Evolutionary conservation across 441 rosid species (phyloP).

Genomic region (Pelargonium exstipulatum): DNA sequence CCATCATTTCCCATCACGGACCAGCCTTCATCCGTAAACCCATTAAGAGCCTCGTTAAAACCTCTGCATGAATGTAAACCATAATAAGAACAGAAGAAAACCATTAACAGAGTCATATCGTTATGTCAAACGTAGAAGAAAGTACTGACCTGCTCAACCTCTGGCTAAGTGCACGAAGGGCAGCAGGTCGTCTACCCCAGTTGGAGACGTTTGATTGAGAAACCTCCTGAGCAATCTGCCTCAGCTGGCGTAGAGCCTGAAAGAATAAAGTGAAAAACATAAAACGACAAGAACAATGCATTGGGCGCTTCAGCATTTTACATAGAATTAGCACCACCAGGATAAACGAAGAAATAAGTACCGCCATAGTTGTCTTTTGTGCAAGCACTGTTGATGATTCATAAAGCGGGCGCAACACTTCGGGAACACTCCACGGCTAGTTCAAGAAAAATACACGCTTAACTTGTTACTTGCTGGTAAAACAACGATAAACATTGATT

Average conservation of each 20-base stretch:
- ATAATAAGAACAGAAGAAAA: neutral
- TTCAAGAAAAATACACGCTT: slow-evolving; percentile 7
- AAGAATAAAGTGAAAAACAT: neutral
- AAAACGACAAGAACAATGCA: neutral
- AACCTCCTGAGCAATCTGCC: slow-evolving; percentile 90
- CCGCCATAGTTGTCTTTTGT: slow-evolving; percentile 85
- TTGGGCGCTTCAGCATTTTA: neutral
- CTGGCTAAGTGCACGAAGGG: slow-evolving; percentile 85
- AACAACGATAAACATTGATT: neutral
- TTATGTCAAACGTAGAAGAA: neutral
- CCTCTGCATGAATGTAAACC: slow-evolving; percentile 46
- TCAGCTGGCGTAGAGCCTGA: slow-evolving; percentile 75
- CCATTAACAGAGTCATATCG: neutral
- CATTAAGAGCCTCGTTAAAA: slow-evolving; percentile 85
- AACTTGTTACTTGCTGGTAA: neutral
- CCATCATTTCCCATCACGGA: slow-evolving; percentile 71
- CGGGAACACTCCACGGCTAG: slow-evolving; percentile 98
- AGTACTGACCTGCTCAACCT: slow-evolving; percentile 70
- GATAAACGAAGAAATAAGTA: slow-evolving; percentile 31
- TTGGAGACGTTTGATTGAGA: slow-evolving; percentile 86
- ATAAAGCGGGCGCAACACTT: slow-evolving; percentile 87
- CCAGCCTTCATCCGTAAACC: slow-evolving; percentile 95
- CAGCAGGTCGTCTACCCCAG: slow-evolving; percentile 91
- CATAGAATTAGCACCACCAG: neutral
- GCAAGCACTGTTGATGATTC: slow-evolving; percentile 90